Base-by-base conservation (phyloP, 345 rosid species). In the Eucalyptus fibrosa region DNA sequence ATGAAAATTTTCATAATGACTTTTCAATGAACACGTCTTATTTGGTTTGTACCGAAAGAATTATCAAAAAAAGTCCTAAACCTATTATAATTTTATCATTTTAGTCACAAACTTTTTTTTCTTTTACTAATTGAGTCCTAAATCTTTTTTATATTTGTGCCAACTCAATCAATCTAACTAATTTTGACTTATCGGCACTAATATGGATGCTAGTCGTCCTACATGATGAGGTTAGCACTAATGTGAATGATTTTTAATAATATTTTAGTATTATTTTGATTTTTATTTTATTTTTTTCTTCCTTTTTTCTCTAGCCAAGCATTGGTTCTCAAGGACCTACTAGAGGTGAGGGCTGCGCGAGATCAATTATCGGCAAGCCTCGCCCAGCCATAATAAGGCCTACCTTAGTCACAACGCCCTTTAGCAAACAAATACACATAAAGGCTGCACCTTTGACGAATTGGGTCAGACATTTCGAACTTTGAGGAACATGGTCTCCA, bases 261-360 rank as follows among this genome's bases (percentile, higher is more conserved):
- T 55, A 55, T 21, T 55, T 55, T 21, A 21, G 0, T 24, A 56
- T 56, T 56, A 56, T 56, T 56, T 56, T 24, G 1, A 23, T 56
- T 23, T 21, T 21, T 0, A 8, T 55, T 23, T 55, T 23, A 21
- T 56, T 24, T 56, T 55, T 56, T 56, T 56, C 13, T 56, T 56
- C 1, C 0, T 56, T 56, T 56, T 56, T 56, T 3, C 62, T 56
- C 62, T 56, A 56, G 62, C 62, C 62, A 56, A 56, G 28, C 62
- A 23, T 24, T 1, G 1, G 7, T 23, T 1, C 62, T 24, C 14
- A 0, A 56, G 13, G 30, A 56, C 62, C 30, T 23, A 24, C 12
- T 5, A 0, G 3, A 56, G 62, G 62, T 10, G 30, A 56, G 13
- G 30, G 62, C 62, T 0, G 1, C 0, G 30, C 0, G 0, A 56